A percentile compares a stretch with the other conserved stretches of the same genome.
phyloP scores from a whole-genome alignment of 179 eudicot genomes.

The Silene vulgaris region DNA sequence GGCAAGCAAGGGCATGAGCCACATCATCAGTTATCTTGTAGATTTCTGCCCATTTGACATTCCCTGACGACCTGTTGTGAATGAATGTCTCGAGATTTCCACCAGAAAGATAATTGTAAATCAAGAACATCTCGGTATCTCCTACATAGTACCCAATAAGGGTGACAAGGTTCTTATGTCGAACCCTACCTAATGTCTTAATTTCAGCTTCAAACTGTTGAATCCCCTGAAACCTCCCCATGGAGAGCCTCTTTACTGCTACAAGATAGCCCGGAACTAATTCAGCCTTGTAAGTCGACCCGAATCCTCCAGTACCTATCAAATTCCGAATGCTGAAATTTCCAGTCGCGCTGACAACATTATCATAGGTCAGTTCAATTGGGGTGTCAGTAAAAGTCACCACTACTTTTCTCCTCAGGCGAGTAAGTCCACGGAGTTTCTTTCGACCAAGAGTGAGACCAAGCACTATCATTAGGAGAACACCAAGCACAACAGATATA shows the following conservation, averaged over 20 bases:
- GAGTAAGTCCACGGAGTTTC: constrained; percentile 33
- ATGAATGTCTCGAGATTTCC: constrained; percentile 59
- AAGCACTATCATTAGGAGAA: constrained; percentile 33
- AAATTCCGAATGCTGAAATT: constrained; percentile 48
- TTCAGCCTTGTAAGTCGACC: constrained; percentile 53
- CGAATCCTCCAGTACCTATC: constrained; percentile 53
- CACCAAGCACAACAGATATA: constrained; percentile 38
- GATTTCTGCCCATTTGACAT: constrained; percentile 39
- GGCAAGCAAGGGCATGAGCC: constrained; percentile 49
- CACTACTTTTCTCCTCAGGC: constrained; percentile 38
- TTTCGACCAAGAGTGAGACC: constrained; percentile 37
- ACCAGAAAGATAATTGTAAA: constrained; percentile 56
- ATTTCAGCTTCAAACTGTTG: constrained; percentile 60
- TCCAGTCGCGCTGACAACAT: constrained; percentile 50
- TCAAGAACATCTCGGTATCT: constrained; percentile 53
- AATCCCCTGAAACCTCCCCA: constrained; percentile 53
- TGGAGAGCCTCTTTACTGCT: constrained; percentile 50
- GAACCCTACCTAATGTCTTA: constrained; percentile 51
- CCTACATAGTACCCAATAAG: constrained; percentile 57
- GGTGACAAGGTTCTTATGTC: constrained; percentile 53
- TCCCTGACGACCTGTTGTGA: constrained; percentile 38
- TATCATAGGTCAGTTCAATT: constrained; percentile 43
- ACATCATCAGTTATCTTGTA: constrained; percentile 50
- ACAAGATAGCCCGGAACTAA: constrained; percentile 46
- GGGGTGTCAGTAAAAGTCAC: constrained; percentile 47